These are phyloP conservation scores for Schizophyllum amplum DNA, from an alignment of 1,284 basidiomycete genomes.

Conservation along the genomic window DNA sequence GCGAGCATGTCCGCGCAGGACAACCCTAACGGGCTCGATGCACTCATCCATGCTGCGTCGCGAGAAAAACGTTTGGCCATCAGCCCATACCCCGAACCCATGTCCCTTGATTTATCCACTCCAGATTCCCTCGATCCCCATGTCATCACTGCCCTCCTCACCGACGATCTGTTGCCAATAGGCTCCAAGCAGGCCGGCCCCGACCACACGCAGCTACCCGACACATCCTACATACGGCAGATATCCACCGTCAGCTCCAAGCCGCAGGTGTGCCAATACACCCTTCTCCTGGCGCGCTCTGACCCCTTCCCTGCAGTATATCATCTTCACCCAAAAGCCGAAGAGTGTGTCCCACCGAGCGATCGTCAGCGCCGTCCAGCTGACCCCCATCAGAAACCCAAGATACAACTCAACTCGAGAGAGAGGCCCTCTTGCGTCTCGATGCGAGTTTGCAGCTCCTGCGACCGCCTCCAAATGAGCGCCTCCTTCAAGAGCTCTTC, in stretches of 20 bases:
- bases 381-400: neutral
- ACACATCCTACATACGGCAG: conserved; percentile 12
- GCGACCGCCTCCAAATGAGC: conserved; percentile 10
- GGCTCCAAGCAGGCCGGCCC: conserved; percentile 16
- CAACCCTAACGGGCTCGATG: conserved; percentile 11
- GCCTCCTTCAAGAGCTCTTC: conserved; percentile 9
- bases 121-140: conserved; percentile 14
- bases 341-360: conserved; percentile 5
- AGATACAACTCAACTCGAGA: neutral
- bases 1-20: conserved; percentile 1
- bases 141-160: conserved; percentile 17
- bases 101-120: conserved; percentile 15
- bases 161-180: conserved; percentile 18
- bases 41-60: conserved; percentile 15
- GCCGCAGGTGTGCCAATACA: conserved; percentile 8
- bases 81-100: conserved; percentile 7
- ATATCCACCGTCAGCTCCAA: conserved; percentile 11
- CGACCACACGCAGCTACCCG: conserved; percentile 11
- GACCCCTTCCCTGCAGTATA: conserved; percentile 10
- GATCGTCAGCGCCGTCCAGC: neutral
- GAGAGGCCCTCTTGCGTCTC: neutral
- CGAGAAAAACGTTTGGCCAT: conserved; percentile 14
- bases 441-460: conserved; percentile 3
- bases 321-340: conserved; percentile 15
- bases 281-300: neutral